Conservation (phyloP, 495 filamentous ascomycete species). For the Tricharina praecox region DNA sequence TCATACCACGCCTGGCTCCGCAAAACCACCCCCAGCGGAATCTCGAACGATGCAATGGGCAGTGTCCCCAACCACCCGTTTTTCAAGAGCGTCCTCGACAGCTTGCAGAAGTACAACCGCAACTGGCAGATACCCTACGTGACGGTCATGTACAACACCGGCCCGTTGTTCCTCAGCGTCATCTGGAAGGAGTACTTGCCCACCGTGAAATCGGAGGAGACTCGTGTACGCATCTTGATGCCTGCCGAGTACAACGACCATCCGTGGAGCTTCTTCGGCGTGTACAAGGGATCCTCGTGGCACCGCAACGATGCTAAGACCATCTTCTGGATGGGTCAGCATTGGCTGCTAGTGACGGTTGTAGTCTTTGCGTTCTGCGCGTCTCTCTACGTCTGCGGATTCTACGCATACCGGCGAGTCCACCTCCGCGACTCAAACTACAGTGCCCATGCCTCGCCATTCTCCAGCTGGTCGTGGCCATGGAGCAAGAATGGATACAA, state of each 20-base stretch:
- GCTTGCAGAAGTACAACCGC: conserved; percentile 51
- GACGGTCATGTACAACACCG: conserved; percentile 76
- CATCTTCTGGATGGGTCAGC: conserved; percentile 67
- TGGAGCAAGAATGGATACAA: background rate
- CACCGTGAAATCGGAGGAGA: conserved; percentile 20
- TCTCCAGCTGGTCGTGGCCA: background rate
- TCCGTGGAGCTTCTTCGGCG: conserved; percentile 62
- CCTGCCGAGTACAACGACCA: conserved; percentile 42
- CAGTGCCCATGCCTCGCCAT: background rate
- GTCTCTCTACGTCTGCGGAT: conserved; percentile 14
- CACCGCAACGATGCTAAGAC: conserved; percentile 55
- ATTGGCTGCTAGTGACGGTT: conserved; percentile 57
- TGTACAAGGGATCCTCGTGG: conserved; percentile 60
- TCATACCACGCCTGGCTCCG: conserved; percentile 71
- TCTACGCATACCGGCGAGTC: conserved; percentile 14
- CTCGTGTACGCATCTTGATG: conserved; percentile 27
- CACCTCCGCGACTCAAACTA: conserved; percentile 1
- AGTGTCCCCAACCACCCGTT: conserved; percentile 66
- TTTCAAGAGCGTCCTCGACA: conserved; percentile 56
- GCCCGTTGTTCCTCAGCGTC: conserved; percentile 67
- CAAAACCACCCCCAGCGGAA: conserved; percentile 62
- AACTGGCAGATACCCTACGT: conserved; percentile 72
- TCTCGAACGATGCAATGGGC: conserved; percentile 82
- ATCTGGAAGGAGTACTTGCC: conserved; percentile 65
- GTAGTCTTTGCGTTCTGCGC: conserved; percentile 41